These are phyloP conservation scores for Stylosanthes scabra DNA, from an alignment of 331 rosid genomes.

Conservation along the genomic window DNA sequence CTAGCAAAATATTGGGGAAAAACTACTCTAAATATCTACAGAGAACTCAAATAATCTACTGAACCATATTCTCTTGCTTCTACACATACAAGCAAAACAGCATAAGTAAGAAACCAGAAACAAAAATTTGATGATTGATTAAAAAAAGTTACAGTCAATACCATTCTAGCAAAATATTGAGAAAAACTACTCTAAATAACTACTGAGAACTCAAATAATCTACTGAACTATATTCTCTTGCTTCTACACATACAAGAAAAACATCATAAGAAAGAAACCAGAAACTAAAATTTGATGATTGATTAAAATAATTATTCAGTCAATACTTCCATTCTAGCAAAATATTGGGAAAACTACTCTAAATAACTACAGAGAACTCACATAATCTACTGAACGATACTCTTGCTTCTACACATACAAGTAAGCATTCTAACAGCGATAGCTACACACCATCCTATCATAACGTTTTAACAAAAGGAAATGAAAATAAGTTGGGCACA, in stretches of 20 bases:
- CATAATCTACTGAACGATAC: background rate
- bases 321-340: background rate
- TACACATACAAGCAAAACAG: conserved; percentile 3
- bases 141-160: background rate
- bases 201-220: background rate
- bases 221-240: background rate
- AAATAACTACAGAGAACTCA: background rate
- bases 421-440: background rate
- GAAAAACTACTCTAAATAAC: background rate
- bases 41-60: background rate
- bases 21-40: background rate
- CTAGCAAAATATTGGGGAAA: background rate
- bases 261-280: conserved; percentile 9
- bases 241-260: conserved; percentile 39
- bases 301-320: background rate
- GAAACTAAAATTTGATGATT: background rate
- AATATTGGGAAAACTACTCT: background rate
- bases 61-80: background rate
- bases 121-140: background rate
- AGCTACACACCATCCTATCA: background rate
- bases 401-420: background rate
- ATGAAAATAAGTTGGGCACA: background rate
- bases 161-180: background rate
- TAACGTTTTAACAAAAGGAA: background rate
- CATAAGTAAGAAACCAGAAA: conserved; percentile 5